These are phyloP conservation scores for Panicum hallii DNA, from an alignment of 202 grass and related monocot species.

Conservation along the genomic window DNA sequence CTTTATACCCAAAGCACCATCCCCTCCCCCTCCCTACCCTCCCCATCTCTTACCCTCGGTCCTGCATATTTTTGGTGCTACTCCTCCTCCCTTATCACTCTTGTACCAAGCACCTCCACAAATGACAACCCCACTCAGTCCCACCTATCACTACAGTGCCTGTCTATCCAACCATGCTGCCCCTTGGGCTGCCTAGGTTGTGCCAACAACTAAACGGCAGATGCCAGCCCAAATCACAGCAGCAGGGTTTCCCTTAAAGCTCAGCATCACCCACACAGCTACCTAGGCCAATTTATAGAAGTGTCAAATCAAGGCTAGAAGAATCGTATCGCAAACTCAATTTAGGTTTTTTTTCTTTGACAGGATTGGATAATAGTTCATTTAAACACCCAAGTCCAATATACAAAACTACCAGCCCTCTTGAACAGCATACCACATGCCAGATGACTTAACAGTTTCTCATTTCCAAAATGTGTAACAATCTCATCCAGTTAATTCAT, in stretches of 20 bases:
- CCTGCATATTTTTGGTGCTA: no score
- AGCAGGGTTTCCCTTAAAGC: background rate
- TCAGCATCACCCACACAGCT: background rate
- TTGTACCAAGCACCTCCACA: no score
- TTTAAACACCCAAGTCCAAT: slow-evolving; percentile 12
- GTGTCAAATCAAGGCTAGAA: background rate
- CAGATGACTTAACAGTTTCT: background rate
- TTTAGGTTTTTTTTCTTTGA: background rate
- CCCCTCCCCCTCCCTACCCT: background rate
- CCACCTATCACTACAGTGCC: background rate
- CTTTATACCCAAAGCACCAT: background rate
- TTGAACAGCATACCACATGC: background rate
- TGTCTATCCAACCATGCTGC: background rate
- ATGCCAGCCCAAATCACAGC: background rate
- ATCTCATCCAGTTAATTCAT: background rate
- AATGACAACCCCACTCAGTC: no score
- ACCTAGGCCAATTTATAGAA: background rate
- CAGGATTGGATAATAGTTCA: background rate
- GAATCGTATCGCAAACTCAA: background rate
- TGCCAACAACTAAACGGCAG: background rate
- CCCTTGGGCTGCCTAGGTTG: background rate
- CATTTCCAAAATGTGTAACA: background rate
- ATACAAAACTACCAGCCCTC: background rate
- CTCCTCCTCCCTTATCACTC: no score
- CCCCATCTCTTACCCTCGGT: no score